Evolutionary conservation across 2,329 filamentous ascomycete species (phyloP).

Genomic region (Aureobasidium mangrovei): DNA sequence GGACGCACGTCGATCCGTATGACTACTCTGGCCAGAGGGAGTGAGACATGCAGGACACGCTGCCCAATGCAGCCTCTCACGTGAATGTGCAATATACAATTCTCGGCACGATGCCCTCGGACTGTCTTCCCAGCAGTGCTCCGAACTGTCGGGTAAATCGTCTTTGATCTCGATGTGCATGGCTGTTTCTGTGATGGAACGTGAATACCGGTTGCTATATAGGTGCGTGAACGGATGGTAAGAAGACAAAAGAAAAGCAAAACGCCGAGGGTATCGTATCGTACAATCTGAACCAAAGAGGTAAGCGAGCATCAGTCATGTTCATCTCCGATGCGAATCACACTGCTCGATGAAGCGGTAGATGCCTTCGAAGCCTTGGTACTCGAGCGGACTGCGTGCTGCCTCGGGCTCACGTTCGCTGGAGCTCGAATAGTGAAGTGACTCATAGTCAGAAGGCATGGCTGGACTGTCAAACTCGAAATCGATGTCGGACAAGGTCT

Average conservation of each 20-base stretch:
- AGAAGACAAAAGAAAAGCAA: neutral
- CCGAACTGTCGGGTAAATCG: too few species aligned
- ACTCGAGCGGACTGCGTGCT: slow-evolving; percentile 41
- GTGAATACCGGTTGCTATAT: too few species aligned
- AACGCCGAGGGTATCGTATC: slow-evolving; percentile 11
- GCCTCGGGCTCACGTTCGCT: slow-evolving; percentile 23
- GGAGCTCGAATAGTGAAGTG: slow-evolving; percentile 41
- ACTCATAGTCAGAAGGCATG: slow-evolving; percentile 48
- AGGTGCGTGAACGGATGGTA: too few species aligned
- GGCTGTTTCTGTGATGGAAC: too few species aligned
- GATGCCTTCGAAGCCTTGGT: slow-evolving; percentile 57
- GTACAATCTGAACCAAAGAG: slow-evolving; percentile 3
- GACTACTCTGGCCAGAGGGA: too few species aligned
- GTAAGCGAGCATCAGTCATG: neutral
- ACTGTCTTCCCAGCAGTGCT: too few species aligned
- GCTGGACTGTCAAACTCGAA: slow-evolving; percentile 27
- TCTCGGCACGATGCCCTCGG: too few species aligned
- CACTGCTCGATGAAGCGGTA: slow-evolving; percentile 58
- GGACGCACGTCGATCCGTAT: too few species aligned
- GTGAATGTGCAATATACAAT: too few species aligned
- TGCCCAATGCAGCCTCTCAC: too few species aligned
- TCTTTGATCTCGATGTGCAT: too few species aligned
- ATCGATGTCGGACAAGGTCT: slow-evolving; percentile 27
- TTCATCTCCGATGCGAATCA: slow-evolving; percentile 31
- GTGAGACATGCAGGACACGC: too few species aligned